Base-by-base conservation (phyloP, 2,329 filamentous ascomycete species). In the Hymenoscyphus fructigenus region DNA sequence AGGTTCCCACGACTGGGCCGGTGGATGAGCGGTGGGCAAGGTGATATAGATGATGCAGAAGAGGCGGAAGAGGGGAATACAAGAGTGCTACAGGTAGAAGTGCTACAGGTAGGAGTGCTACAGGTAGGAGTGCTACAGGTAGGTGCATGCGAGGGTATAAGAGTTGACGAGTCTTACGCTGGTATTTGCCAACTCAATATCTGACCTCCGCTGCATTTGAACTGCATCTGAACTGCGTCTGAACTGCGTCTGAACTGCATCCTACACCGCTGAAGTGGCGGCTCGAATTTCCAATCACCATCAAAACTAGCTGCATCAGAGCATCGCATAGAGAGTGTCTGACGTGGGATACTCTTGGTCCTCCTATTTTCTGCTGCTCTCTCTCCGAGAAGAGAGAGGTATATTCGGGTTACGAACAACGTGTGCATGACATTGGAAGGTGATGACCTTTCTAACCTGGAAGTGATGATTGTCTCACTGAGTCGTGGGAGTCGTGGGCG, bases 231-330 rank as follows among this genome's bases (percentile, higher is more conserved):
- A 32, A 32, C 9, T 12, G 7, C 7, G 10, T 15, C 10, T 36
- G 4, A 9, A 36, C 34, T 36, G 34, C 9, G 14, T 9, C 3
- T 12, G 1, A 10, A 36, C 34, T 36, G 34, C 34, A 36, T 36
- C 58, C 65, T 67, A 61, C 65, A 67, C 65, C 65, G 65, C 65
- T 65, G 61, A 59, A 14, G 26, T 41, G 44, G 62, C 56, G 61
- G 53, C 53, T 50, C 20, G 9, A 23, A n/a, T 50, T 26, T 20
- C 44, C n/a, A 10, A 36, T 15, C 34, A 12, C 9, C 9, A 15
- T 36, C 34, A 15, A 15, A 36, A 36, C 10, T 0, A 1, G 34
- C 34, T 15, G 34, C 34, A 36, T 1, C 5, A 32, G 29, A 32
- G 29, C 2, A 32, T 32, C 17, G 41, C 41, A 17, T 17, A 44